Percentiles rank a stretch among this genome's conserved stretches.
Evolutionary conservation across 2,329 filamentous ascomycete genomes (phyloP).

Genomic region (Xylaria sp.): DNA sequence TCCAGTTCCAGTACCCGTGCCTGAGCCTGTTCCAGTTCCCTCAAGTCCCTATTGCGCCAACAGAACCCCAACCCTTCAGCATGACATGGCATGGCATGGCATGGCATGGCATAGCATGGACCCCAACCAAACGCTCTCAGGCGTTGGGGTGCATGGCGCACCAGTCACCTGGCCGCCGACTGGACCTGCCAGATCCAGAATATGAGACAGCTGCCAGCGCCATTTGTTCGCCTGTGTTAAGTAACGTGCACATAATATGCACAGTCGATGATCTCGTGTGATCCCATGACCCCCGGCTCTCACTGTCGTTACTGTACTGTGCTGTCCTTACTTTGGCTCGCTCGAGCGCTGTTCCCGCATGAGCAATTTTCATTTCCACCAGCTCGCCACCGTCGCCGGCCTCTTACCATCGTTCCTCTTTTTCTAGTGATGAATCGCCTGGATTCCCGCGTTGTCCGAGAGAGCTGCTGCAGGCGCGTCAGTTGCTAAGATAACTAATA

Average conservation of each 20-base stretch:
- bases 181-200: constrained; percentile 10
- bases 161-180: constrained; percentile 24
- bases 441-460: not conserved
- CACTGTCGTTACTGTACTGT: constrained; percentile 3
- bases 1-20: not conserved
- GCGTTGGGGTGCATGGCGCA: not conserved
- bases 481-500: constrained; percentile 26
- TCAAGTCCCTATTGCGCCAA: too few relatives aligned
- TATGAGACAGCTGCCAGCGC: constrained; percentile 19
- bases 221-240: not conserved
- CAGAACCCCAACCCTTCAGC: constrained; percentile 14
- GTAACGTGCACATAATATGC: not conserved
- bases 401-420: constrained; percentile 7
- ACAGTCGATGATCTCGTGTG: not conserved
- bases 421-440: not conserved
- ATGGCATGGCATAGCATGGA: too few relatives aligned
- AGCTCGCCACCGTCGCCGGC: not conserved
- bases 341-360: constrained; percentile 34
- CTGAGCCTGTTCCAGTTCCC: not conserved
- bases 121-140: not conserved
- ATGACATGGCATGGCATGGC: too few relatives aligned
- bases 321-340: too few relatives aligned
- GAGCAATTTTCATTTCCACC: constrained; percentile 28
- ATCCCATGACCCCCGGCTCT: constrained; percentile 20
- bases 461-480: not conserved